Base-by-base conservation (phyloP, 192 early-diverging fungal genomes). In the Chytriomyces sp. region DNA sequence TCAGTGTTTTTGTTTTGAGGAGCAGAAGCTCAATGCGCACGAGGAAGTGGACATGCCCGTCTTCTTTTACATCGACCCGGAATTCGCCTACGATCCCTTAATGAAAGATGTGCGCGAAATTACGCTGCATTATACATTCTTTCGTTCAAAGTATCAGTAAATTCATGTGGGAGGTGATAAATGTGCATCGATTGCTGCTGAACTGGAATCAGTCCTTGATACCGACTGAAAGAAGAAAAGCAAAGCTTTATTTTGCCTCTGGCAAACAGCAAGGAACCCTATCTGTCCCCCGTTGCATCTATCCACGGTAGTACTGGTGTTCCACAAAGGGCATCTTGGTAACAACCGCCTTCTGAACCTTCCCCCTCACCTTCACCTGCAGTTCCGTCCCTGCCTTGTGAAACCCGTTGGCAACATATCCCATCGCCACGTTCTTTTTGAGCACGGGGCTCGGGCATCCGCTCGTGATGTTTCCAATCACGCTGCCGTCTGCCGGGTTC, bases 1-100 rank as follows among this genome's bases (percentile, higher is more conserved):
- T 64, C 97, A 99, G 76, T 99, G 97, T 76, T 99, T 99, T 72
- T 99, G 97, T 78, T 99, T 99, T 84, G 97, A 99, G 70, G 95
- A 98, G 79, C 97, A 99, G 79, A 91, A 89, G 79, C 81, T 99
- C 65, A 84, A 82, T 61, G 90, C 94, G 0, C 86, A 86, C 8
- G 97, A 99, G 78, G 88, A 94, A 58, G 91, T 99, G 4, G 97
- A 99, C 68, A 85, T 85, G 84, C 84, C 84, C 3, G 83, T 84
- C 36, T 99, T 99, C 65, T 99, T 99, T 78, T 99, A 94, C 74
- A 92, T 99, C 62, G 97, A 99, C 67, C 97, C 97, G 0, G 97
- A 94, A 77, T 94, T 99, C 86, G 86, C 89, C 19, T 83, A 90
- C 39, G 97, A 99, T 82, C 96, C 96, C 30, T 85, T 91, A 66